Evolutionary conservation across 2,329 filamentous ascomycete genomes (phyloP).

Genomic region (Trichoderma sp.): DNA sequence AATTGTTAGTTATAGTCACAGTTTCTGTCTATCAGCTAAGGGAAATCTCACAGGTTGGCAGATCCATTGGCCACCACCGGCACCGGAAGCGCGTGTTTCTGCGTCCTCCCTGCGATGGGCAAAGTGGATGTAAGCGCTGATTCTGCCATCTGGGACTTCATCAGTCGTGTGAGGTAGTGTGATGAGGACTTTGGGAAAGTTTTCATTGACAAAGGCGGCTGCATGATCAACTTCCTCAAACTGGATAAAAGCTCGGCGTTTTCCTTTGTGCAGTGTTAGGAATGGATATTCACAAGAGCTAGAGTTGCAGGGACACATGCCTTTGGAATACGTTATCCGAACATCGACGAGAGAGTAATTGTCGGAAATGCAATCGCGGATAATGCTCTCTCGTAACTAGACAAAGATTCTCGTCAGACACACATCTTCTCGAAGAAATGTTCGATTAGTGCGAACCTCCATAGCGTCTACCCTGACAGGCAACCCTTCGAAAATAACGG

Average conservation of each 20-base stretch:
- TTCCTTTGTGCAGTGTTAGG: constrained; percentile 31
- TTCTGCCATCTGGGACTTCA: constrained; percentile 39
- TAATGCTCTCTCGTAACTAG: constrained; percentile 39
- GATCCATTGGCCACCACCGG: constrained; percentile 33
- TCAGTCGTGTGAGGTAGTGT: constrained; percentile 38
- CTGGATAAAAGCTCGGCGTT: constrained; percentile 43
- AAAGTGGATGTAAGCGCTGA: constrained; percentile 42
- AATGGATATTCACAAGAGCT: neutral
- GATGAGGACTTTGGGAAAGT: constrained; percentile 42
- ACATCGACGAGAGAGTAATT: constrained; percentile 41
- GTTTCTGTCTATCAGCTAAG: neutral
- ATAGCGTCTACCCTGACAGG: constrained; percentile 48
- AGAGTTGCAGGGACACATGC: constrained; percentile 23
- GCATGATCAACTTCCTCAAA: constrained; percentile 42
- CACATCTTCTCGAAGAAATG: neutral
- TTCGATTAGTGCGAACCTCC: constrained; percentile 45
- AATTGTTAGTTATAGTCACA: constrained; percentile 23
- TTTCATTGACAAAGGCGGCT: constrained; percentile 41
- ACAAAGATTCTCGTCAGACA: neutral
- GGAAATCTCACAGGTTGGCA: constrained; percentile 34
- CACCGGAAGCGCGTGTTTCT: constrained; percentile 29
- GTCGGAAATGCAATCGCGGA: constrained; percentile 35
- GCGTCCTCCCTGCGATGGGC: constrained; percentile 39
- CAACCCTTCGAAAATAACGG: constrained; percentile 55
- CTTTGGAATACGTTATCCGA: constrained; percentile 38